A percentile compares a stretch with the other conserved stretches of the same genome.
phyloP scores from a whole-genome alignment of 108 stramenopile species.

The Aurantiochytrium sp. region DNA sequence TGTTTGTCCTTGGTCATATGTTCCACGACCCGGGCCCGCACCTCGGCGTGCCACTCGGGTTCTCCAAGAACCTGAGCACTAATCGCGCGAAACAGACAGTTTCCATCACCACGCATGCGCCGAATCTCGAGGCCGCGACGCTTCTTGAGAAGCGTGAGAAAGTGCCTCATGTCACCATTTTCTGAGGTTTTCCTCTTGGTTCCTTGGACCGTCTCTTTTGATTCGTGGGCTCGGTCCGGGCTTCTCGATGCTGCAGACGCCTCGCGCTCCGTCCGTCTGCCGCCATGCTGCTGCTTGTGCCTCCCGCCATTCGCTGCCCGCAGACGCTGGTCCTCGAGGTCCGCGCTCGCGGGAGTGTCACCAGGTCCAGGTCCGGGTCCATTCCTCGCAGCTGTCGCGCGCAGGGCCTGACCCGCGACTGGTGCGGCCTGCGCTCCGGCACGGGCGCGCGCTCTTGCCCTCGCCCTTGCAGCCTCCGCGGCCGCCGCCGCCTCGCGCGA shows the following conservation, averaged over 20 bases:
- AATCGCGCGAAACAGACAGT: neutral
- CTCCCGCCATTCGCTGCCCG: neutral
- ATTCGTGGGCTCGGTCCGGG: no score
- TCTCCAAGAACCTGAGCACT: neutral
- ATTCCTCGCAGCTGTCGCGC: neutral
- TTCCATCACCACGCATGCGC: neutral
- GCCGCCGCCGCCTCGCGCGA: no score
- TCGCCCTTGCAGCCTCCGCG: no score
- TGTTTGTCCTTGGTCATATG: neutral
- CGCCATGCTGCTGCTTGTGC: no score
- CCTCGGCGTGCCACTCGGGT: neutral
- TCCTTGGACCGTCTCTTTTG: neutral
- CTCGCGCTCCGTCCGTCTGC: no score
- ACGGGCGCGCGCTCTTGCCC: no score
- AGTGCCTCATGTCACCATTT: neutral
- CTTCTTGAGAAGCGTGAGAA: neutral
- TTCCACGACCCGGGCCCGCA: neutral
- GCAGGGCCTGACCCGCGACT: neutral
- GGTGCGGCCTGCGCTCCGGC: no score
- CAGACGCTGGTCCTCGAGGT: neutral
- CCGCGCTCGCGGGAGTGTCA: neutral
- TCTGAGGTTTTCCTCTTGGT: neutral
- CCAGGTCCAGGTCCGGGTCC: neutral
- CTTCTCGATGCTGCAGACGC: no score
- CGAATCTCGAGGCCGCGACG: neutral